Evolutionary conservation across 2,329 filamentous ascomycete species (phyloP), one percentile per base, ranked within the genome.

Genomic region (Didymella pinodella): DNA sequence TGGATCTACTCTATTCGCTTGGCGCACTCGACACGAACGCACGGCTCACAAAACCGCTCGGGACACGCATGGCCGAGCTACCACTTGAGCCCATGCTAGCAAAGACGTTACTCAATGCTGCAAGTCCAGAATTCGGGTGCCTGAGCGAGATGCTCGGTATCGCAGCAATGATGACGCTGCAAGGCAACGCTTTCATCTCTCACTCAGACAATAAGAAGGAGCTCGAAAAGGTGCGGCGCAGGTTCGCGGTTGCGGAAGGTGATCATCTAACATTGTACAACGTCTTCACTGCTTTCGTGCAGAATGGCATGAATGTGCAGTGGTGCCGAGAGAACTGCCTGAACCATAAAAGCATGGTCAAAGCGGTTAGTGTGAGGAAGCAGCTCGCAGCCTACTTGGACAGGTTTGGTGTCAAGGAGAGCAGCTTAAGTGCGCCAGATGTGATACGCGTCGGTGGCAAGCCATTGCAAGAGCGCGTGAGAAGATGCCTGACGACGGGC

Each of bases 21-120:
- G 93, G 93, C 7, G 93, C 93, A 0, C 80, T 99, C 12, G 93
- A 98, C 69, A 87, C 90, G 51, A 94, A 97, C 72, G 93, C 93
- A 14, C 96, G 94, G 73, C 85, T 99, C 28, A 97, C 94, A 2
- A 89, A 87, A 66, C 93, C 95, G 0, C 81, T 97, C n/a, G 95
- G 95, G 0, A 83, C 87, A 60, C 86, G 92, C 43, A 97, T 98
- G 93, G 94, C 95, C 0, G 94, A 98, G 75, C 82, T 99, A 43
- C 90, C 93, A 0, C 86, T 98, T 7, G 92, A 97, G 67, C 95
- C 95, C 0, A 97, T 97, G 92, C 95, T 97, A 85, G 92, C 90
- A 7, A 96, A 94, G 78, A 91, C 90, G 0, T 82, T 97, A 4
- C 86, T 98, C 8, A 86, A 88, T 18, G 90, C 93, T 0, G 80